Conservation (phyloP, 1,284 basidiomycete genomes). For the Chalciporus sp. region DNA sequence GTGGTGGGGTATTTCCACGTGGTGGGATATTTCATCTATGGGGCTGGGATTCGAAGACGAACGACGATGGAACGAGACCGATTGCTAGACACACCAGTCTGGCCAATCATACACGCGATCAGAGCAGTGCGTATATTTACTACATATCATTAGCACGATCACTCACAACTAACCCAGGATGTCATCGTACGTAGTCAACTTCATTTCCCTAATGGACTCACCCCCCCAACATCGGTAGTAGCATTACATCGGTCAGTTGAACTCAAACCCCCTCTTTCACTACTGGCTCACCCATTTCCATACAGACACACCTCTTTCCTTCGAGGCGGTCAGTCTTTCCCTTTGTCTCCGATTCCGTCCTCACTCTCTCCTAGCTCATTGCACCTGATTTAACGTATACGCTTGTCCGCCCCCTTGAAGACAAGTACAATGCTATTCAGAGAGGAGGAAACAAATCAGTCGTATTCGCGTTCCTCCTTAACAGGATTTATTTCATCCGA, state of each 20-base stretch:
- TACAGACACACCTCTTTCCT: conserved; percentile 31
- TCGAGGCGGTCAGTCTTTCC: conserved; percentile 32
- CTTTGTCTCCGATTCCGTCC: background rate
- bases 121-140: conserved; percentile 47
- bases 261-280: background rate
- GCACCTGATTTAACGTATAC: conserved; percentile 88
- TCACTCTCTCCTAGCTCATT: conserved; percentile 52
- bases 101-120: conserved; percentile 75
- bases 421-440: conserved; percentile 72
- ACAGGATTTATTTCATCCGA: conserved; percentile 83
- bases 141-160: background rate
- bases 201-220: conserved; percentile 9
- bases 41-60: background rate
- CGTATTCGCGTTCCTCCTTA: conserved; percentile 89
- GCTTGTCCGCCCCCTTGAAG: conserved; percentile 72
- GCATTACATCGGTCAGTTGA: conserved; percentile 34
- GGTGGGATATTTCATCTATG: background rate
- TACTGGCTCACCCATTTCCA: background rate
- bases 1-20: background rate
- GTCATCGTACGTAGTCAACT: conserved; percentile 47
- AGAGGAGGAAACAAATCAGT: conserved; percentile 68
- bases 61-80: conserved; percentile 39
- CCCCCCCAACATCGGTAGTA: conserved; percentile 2
- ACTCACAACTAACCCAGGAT: conserved; percentile 45
- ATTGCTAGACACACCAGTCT: conserved; percentile 57